Evolutionary conservation across 352 stramenopile genomes (phyloP).

Genomic region (Peronospora farinosa): DNA sequence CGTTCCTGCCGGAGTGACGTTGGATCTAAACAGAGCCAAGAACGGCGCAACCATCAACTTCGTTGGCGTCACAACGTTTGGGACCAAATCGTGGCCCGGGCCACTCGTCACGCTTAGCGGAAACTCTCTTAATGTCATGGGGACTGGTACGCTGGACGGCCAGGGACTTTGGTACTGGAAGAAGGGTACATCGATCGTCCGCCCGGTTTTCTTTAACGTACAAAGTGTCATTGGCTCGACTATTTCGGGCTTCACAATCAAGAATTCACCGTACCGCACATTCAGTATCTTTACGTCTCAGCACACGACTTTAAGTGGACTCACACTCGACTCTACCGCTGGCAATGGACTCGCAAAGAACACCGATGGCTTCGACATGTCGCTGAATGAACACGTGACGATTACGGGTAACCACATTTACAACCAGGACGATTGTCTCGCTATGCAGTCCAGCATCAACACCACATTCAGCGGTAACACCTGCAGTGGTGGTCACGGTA

Average conservation of each 20-base stretch:
- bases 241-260: slow-evolving; percentile 31
- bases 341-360: slow-evolving; percentile 14
- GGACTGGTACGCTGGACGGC: slow-evolving; percentile 32
- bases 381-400: slow-evolving; percentile 22
- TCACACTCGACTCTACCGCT: slow-evolving; percentile 17
- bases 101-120: slow-evolving; percentile 28
- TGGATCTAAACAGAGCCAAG: slow-evolving; percentile 28
- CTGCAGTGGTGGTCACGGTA: slow-evolving; percentile 21
- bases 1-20: slow-evolving; percentile 26
- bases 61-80: slow-evolving; percentile 32
- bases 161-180: slow-evolving; percentile 37
- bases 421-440: slow-evolving; percentile 26
- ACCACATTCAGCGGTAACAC: slow-evolving; percentile 13
- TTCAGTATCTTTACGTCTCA: slow-evolving; percentile 25
- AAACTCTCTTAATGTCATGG: slow-evolving; percentile 27
- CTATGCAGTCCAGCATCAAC: slow-evolving; percentile 19
- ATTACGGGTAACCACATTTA: slow-evolving; percentile 29
- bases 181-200: slow-evolving; percentile 22
- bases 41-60: slow-evolving; percentile 29
- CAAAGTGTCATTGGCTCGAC: slow-evolving; percentile 20
- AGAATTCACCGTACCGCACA: slow-evolving; percentile 26
- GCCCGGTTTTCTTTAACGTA: slow-evolving; percentile 31
- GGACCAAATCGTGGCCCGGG: slow-evolving; percentile 22
- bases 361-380: slow-evolving; percentile 26
- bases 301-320: slow-evolving; percentile 17